Evolutionary conservation across 2,329 filamentous ascomycete species (phyloP), one percentile per base, ranked within the genome.

Genomic region (Arachnomyces sp.): DNA sequence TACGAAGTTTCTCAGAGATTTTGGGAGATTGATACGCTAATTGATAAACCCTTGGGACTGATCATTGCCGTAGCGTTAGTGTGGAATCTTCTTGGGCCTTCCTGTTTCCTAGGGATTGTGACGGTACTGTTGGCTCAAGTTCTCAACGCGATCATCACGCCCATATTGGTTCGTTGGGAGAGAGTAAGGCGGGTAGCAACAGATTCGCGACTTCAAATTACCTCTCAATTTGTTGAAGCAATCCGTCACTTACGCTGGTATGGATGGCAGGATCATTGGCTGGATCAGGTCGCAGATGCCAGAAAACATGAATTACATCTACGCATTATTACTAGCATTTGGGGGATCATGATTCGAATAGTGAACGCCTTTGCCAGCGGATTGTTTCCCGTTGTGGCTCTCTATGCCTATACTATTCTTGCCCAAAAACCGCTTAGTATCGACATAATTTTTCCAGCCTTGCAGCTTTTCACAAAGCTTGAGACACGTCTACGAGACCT

Each of bases 211-310:
- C 73, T 93, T 1, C 84, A 94, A 53, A 77, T 84, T 4, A 86
- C 86, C 1, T 82, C 83, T 2, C 86, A 94, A 54, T 92, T 93
- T 44, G 84, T 95, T 38, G 87, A 93, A 59, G 81, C 85, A 0
- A 86, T 92, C 40, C 77, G 87, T 3, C 85, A 90, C 54, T 66
- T 88, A 15, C 75, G 84, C 28, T 88, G 82, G 82, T 88, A 89
- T 53, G 83, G 83, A 31, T 92, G 85, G 85, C 84, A 90, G 60
- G 74, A 77, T 39, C 73, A 78, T 38, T 90, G 85, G 85, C 70
- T 88, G 7, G 68, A 68, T 2, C 73, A 76, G 28, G 84, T 89
- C 42, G 75, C 87, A 67, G 70, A 77, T 36, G 75, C 80, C 6
- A 73, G 85, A 44, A 72, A 81, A 42, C 72, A 74, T 29, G 85